Base-by-base conservation (phyloP, 2,329 filamentous ascomycete genomes). In the Colletotrichum neosansevieriae region DNA sequence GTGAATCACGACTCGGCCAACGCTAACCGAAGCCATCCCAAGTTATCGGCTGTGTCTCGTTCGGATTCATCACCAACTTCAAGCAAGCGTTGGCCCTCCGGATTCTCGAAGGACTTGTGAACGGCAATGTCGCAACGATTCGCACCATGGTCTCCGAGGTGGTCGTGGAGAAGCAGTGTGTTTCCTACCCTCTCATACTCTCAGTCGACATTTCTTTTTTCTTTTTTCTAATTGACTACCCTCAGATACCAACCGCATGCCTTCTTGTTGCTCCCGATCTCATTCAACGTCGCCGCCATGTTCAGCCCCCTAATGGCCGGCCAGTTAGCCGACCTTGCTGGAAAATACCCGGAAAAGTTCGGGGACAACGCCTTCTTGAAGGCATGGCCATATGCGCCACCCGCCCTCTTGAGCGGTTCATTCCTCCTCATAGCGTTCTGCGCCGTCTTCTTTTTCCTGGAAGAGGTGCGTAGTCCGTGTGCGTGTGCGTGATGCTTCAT, bases 41-140 rank as follows among this genome's bases (percentile, higher is more conserved):
- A 5, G 49, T 66, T 11, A 17, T 62, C 12, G 58, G 58, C 12
- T 49, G 49, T 45, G 42, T 61, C 19, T 49, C 34, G 4, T 56
- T 66, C 17, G 63, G 63, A 4, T 66, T 66, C 34, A 62, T 66
- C 17, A 56, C 63, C 9, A 66, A 45, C 42, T 66, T 66, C 38
- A 66, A 56, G 15, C 63, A 66, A 36, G 63, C 63, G 1, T 19
- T 66, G 4, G 50, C 58, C 1, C 49, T 66, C 6, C 63, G 49
- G 3, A 38, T 56, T 2, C 19, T 66, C 3, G 49, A 66, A 32
- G 63, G 63, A 4, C 40, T 61, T 12, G 40, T 59, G 2, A 66
- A 66, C 7, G 49, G 63, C 40, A 66, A 61, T 19, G 49, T 56
- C 3, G 63, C 58, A 9, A 61, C 51, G 3, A 51, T 66, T 6